Evolutionary conservation across 331 rosid species (phyloP).

Genomic region (Rhamnella rubrinervis): DNA sequence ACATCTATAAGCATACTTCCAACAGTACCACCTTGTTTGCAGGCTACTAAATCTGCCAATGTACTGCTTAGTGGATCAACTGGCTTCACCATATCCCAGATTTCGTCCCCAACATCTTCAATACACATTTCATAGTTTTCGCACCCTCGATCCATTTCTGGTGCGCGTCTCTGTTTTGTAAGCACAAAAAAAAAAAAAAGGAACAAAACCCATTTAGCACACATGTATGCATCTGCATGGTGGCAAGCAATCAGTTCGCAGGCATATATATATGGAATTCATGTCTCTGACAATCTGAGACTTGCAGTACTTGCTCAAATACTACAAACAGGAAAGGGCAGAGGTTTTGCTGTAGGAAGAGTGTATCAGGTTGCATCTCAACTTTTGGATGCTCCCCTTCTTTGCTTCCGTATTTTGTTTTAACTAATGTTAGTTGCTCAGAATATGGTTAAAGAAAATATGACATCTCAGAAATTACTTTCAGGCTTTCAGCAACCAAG

Average conservation of each 20-base stretch:
- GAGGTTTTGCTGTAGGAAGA: slow-evolving; percentile 72
- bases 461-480: not conserved
- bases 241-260: not conserved
- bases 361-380: slow-evolving; percentile 79
- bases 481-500: slow-evolving; percentile 4
- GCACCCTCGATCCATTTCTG: slow-evolving; percentile 99
- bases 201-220: slow-evolving; percentile 2
- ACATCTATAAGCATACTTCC: slow-evolving; percentile 98
- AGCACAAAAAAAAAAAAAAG: not conserved
- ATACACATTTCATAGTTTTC: slow-evolving; percentile 96
- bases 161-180: slow-evolving; percentile 82
- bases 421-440: slow-evolving; percentile 15
- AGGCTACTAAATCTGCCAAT: slow-evolving; percentile 67
- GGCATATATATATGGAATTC: not conserved
- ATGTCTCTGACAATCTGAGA: slow-evolving; percentile 69
- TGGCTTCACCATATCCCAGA: slow-evolving; percentile 99
- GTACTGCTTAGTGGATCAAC: slow-evolving; percentile 72
- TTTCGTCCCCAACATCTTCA: slow-evolving; percentile 96
- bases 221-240: no score
- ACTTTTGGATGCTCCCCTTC: slow-evolving; percentile 85
- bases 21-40: slow-evolving; percentile 99
- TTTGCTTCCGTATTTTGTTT: slow-evolving; percentile 58
- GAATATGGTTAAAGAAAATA: slow-evolving; percentile 3
- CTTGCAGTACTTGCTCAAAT: slow-evolving; percentile 60
- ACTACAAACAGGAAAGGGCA: slow-evolving; percentile 75